Base-by-base conservation (phyloP, 75 land plant genomes). In the Sequoiadendron giganteum region DNA sequence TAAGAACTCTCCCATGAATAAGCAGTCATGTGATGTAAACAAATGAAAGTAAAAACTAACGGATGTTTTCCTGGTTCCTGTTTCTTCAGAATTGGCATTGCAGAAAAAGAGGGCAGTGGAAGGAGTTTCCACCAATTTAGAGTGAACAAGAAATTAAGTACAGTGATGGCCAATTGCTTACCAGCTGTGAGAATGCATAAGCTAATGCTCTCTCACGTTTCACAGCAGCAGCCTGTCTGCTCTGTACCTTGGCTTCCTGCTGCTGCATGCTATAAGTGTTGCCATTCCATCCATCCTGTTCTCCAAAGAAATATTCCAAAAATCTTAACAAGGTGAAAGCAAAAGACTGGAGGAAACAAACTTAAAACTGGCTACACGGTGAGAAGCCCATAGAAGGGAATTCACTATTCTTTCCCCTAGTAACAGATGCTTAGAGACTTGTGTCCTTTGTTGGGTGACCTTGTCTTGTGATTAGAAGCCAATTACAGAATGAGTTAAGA, bases 151-250 rank as follows among this genome's bases (percentile, higher is more conserved):
- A 81, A 82, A 28, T 25, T 15, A 40, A 87, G 84, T 34, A 82
- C 2, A 4, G 2, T 19, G 48, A 45, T 25, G 49, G 48, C n/a
- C 52, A 82, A 72, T 19, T 19, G 52, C 54, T 89, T 88, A 89
- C 90, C 82, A 87, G 85, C 83, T 79, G 90, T 52, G 90, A 89
- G 81, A 89, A 88, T 54, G 90, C 90, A 88, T 89, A 89, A 38
- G 90, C 90, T 54, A 89, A 42, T 56, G 90, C 90, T 88, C 90
- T 89, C 7, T 89, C 90, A 0, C 90, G 73, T 88, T 89, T 89
- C 65, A 79, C 54, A n/a, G 85, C 90, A 77, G 90, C 90, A 52
- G 11, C 90, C 18, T 89, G 90, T 80, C 89, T 54, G 65, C 54
- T 78, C 80, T 88, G 89, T 73, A 49, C 32, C 68, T 89, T 87